A percentile compares a stretch with the other conserved stretches of the same genome.
phyloP scores from a whole-genome alignment of 306 rosid genomes.

The Citrullus mucosospermus region DNA sequence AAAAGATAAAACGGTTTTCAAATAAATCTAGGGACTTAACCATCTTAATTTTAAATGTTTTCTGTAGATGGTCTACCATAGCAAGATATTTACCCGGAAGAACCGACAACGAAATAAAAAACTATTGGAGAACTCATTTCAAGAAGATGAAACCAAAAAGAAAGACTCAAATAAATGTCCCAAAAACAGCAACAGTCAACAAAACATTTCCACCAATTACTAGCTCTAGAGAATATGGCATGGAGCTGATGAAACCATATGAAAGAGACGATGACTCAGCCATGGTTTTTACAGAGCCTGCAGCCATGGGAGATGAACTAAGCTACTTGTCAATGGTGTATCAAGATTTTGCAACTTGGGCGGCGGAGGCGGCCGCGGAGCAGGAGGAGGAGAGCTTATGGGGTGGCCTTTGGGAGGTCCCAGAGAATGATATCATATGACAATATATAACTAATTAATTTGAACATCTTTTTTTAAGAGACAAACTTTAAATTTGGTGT shows the following conservation, averaged over 20 bases:
- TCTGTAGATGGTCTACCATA: conserved; percentile 60
- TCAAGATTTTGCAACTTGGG: background rate
- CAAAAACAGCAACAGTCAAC: background rate
- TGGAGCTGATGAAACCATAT: background rate
- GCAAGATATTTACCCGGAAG: conserved; percentile 72
- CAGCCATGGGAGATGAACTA: background rate
- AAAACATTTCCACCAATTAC: background rate
- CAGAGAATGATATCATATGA: background rate
- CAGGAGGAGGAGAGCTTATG: background rate
- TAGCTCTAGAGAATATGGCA: background rate
- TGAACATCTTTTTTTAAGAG: no score
- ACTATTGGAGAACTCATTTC: conserved; percentile 70
- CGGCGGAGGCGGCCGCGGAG: background rate
- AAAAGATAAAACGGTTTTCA: no score
- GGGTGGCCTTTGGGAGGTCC: background rate
- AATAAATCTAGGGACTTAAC: no score
- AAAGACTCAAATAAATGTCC: background rate
- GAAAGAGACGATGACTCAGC: background rate
- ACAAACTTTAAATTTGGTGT: no score
- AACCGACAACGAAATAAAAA: conserved; percentile 69
- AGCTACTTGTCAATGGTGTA: background rate
- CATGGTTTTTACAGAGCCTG: background rate
- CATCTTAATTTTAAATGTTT: no score
- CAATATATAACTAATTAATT: no score
- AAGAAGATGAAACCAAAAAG: conserved; percentile 20